These are phyloP conservation scores for Botrytis paeoniae DNA, from an alignment of 2,329 filamentous ascomycete species.

Conservation along the genomic window DNA sequence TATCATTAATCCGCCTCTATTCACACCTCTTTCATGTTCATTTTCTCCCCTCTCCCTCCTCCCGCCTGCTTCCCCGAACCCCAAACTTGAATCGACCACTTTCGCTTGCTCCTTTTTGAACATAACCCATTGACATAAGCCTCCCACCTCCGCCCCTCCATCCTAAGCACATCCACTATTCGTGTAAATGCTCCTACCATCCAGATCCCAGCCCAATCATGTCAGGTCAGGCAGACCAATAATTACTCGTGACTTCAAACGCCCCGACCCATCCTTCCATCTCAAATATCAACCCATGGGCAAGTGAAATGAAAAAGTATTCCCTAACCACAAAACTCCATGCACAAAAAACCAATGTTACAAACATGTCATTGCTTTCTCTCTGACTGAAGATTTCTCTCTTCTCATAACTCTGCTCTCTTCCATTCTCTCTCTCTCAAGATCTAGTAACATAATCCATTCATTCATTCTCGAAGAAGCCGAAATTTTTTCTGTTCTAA, in stretches of 20 bases:
- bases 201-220: neutral
- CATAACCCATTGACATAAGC: neutral
- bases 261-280: constrained; percentile 7
- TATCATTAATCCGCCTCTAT: constrained; percentile 12
- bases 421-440: neutral
- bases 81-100: constrained; percentile 6
- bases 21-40: neutral
- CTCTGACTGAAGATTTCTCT: neutral
- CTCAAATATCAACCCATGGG: constrained; percentile 1
- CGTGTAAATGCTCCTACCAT: neutral
- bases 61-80: neutral
- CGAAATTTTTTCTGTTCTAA: constrained; percentile 6
- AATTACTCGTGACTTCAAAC: constrained; percentile 9
- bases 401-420: neutral
- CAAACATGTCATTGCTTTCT: constrained; percentile 8
- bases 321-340: constrained; percentile 11
- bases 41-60: neutral
- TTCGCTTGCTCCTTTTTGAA: constrained; percentile 1
- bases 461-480: constrained; percentile 9
- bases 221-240: constrained; percentile 6
- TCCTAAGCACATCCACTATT: constrained; percentile 7
- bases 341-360: constrained; percentile 9
- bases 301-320: constrained; percentile 9
- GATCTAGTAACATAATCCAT: constrained; percentile 15
- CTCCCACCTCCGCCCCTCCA: neutral